These are phyloP conservation scores for Citrus sinensis DNA, from an alignment of 345 rosid genomes.

Conservation along the genomic window DVS_A1.0 CM039163.1:8683001-8683500, in stretches of 20 bases:
- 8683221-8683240: slow-evolving; percentile 64
- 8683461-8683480: slow-evolving; percentile 89
- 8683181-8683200: slow-evolving; percentile 68
- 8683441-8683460: slow-evolving; percentile 83
- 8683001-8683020: slow-evolving; percentile 80
- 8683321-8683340: slow-evolving; percentile 38
- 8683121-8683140: slow-evolving; percentile 83
- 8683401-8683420: slow-evolving; percentile 34
- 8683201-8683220: slow-evolving; percentile 51
- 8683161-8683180: slow-evolving; percentile 65
- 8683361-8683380: slow-evolving; percentile 32
- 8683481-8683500: slow-evolving; percentile 65
- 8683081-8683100: slow-evolving; percentile 71
- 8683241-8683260: slow-evolving; percentile 58
- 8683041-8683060: slow-evolving; percentile 89
- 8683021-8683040: slow-evolving; percentile 73
- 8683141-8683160: slow-evolving; percentile 63
- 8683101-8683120: slow-evolving; percentile 91
- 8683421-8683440: slow-evolving; percentile 31
- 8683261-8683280: slow-evolving; percentile 65
- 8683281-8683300: slow-evolving; percentile 45
- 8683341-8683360: slow-evolving; percentile 36
- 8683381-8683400: slow-evolving; percentile 37
- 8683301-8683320: slow-evolving; percentile 48
- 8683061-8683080: slow-evolving; percentile 88